phyloP scores from a whole-genome alignment of 2,329 filamentous ascomycete genomes.

The Sporothrix variecibatus region DNA sequence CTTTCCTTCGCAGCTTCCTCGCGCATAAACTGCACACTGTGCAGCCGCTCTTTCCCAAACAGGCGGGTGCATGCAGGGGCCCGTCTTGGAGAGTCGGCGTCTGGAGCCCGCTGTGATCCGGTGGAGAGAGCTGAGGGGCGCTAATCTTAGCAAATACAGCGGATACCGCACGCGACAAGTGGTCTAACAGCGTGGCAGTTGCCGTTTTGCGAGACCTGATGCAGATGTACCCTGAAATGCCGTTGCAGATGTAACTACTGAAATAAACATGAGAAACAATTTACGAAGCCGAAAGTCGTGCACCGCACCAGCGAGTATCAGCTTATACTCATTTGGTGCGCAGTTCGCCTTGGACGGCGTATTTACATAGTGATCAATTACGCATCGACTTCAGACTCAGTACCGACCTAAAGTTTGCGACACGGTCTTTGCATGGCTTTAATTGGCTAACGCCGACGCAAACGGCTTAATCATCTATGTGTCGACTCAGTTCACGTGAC shows the following conservation, averaged over 20 bases:
- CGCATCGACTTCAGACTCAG: not conserved
- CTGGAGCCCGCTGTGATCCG: not conserved
- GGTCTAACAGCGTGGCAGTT: not conserved
- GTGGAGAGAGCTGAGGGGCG: conserved; percentile 7
- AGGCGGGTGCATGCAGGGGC: not conserved
- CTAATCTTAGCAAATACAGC: not conserved
- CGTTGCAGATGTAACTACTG: not conserved
- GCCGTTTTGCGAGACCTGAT: not conserved
- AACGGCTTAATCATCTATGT: not conserved
- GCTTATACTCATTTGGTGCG: not conserved
- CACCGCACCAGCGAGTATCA: not conserved
- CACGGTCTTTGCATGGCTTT: not conserved
- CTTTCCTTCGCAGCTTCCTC: not conserved
- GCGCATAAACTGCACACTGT: conserved; percentile 14
- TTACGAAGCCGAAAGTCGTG: not conserved
- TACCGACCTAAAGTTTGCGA: not conserved
- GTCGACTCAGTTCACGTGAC: not conserved
- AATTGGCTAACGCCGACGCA: conserved; percentile 3
- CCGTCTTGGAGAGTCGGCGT: conserved; percentile 1
- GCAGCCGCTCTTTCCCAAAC: conserved; percentile 15
- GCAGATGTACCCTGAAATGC: not conserved
- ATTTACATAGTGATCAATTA: not conserved
- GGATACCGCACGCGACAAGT: not conserved
- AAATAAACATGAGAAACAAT: not conserved
- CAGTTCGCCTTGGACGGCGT: not conserved